Base-by-base conservation (phyloP, 768 basidiomycete species). In the Punctularia strigosozonata region DNA sequence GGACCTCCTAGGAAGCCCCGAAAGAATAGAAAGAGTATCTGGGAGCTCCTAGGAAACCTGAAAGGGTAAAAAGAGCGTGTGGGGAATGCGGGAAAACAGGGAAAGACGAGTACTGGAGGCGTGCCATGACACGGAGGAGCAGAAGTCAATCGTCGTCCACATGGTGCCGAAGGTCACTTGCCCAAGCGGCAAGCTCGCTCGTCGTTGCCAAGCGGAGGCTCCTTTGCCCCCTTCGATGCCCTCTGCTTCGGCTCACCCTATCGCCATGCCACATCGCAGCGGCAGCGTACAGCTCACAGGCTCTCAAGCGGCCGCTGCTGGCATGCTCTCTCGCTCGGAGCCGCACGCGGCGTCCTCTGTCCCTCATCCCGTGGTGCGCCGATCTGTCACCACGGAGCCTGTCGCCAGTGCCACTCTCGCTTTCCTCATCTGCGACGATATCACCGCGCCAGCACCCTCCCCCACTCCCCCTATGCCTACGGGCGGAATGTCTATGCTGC, bases 351-450 rank as follows among this genome's bases (percentile, higher is more conserved):
- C 62, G 31, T 57, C 63, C 38, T 55, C 55, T 45, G 53, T 52
- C 36, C 43, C 47, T 34, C 56, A 53, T 30, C 44, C 56, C 30
- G 45, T 45, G 28, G 43, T 53, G 25, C 62, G 61, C 35, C 64
- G 62, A 34, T 48, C 55, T 1, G 50, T 54, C 10, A 57, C 56
- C n/a, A 35, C 50, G 38, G 49, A 53, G 34, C 36, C 48, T 33
- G 23, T 32, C 25, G 34, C 36, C 10, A 37, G 36, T 17, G 33
- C 10, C 19, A 10, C 20, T 20, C 33, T 46, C 18, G 37, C 59
- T 25, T 83, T 83, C 55, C 82, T 78, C 3, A 59, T 87, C 32
- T 85, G 82, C 47, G 82, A 86, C 45, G 83, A 87, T 48, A 77
- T 69, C 28, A 76, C 78, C 32, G 61, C n/a, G n/a, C n/a, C n/a